phyloP scores from a whole-genome alignment of 495 filamentous ascomycete genomes.

The Parachaetomium inaequale region DNA sequence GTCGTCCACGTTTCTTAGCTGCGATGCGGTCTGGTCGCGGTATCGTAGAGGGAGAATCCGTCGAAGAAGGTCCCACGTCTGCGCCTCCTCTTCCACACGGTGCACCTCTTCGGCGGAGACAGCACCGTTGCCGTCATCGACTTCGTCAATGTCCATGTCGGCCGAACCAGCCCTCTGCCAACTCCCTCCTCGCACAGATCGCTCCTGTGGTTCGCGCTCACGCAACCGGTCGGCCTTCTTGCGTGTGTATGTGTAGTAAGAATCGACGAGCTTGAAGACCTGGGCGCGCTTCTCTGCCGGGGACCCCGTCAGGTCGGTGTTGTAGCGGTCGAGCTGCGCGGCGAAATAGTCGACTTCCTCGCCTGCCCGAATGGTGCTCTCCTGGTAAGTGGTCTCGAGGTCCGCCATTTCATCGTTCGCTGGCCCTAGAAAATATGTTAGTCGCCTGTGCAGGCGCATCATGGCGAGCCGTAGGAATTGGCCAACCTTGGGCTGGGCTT shows the following conservation, averaged over 20 bases:
- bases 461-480: neutral
- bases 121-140: conserved; percentile 36
- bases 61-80: conserved; percentile 83
- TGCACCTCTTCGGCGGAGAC: conserved; percentile 35
- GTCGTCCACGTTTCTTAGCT: conserved; percentile 22
- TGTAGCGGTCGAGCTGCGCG: conserved; percentile 42
- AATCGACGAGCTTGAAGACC: conserved; percentile 44
- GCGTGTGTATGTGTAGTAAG: conserved; percentile 41
- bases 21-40: conserved; percentile 33
- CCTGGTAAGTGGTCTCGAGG: conserved; percentile 29
- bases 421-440: conserved; percentile 15
- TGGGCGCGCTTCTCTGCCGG: conserved; percentile 40
- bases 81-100: conserved; percentile 60
- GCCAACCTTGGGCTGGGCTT: conserved; percentile 25
- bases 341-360: conserved; percentile 47
- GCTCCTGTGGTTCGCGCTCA: conserved; percentile 32
- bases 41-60: conserved; percentile 54
- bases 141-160: conserved; percentile 59
- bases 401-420: conserved; percentile 27
- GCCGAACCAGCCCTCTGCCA: conserved; percentile 57
- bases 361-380: conserved; percentile 31
- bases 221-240: conserved; percentile 38
- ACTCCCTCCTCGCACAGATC: conserved; percentile 58
- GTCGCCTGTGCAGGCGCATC: neutral
- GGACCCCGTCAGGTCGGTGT: conserved; percentile 28